These are phyloP conservation scores for Pythium angustatum DNA, from an alignment of 352 stramenopile genomes.

Conservation along the genomic window DNA sequence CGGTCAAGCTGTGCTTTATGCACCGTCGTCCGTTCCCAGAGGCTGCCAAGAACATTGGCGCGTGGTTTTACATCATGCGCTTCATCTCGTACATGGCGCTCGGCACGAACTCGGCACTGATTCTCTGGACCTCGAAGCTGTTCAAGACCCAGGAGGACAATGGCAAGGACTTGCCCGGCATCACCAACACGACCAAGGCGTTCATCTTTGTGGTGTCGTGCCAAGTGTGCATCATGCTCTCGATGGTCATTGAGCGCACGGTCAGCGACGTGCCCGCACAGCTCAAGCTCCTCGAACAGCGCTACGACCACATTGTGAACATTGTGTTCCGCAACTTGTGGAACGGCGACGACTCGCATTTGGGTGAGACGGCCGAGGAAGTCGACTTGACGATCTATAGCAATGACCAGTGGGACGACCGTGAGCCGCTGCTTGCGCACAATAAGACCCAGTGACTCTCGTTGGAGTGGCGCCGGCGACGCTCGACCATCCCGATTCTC, in stretches of 20 bases:
- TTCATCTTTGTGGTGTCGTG: conserved; percentile 74
- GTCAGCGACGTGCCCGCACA: conserved; percentile 63
- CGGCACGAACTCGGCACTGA: conserved; percentile 75
- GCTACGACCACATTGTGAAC: conserved; percentile 74
- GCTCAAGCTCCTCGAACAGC: conserved; percentile 54
- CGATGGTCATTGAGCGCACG: conserved; percentile 55
- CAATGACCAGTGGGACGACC: conserved; percentile 69
- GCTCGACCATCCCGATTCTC: conserved; percentile 26
- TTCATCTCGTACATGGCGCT: conserved; percentile 82
- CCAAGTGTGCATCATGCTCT: conserved; percentile 69
- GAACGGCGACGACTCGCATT: conserved; percentile 62
- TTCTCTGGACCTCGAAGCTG: conserved; percentile 82
- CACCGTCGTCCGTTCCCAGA: conserved; percentile 78
- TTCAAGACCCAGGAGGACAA: conserved; percentile 33
- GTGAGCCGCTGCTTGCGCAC: conserved; percentile 20
- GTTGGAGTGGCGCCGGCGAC: conserved; percentile 3
- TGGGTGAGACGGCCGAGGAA: conserved; percentile 72
- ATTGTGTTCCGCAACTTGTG: conserved; percentile 76
- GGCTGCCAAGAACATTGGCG: conserved; percentile 87
- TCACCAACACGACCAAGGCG: conserved; percentile 38
- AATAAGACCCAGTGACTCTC: conserved; percentile 21
- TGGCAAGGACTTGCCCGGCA: conserved; percentile 36
- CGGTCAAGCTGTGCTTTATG: conserved; percentile 81
- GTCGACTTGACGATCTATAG: conserved; percentile 75
- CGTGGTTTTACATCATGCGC: conserved; percentile 89